Base-by-base conservation (phyloP, 805 yeast genomes). In the Yarrowia deformans region DNA sequence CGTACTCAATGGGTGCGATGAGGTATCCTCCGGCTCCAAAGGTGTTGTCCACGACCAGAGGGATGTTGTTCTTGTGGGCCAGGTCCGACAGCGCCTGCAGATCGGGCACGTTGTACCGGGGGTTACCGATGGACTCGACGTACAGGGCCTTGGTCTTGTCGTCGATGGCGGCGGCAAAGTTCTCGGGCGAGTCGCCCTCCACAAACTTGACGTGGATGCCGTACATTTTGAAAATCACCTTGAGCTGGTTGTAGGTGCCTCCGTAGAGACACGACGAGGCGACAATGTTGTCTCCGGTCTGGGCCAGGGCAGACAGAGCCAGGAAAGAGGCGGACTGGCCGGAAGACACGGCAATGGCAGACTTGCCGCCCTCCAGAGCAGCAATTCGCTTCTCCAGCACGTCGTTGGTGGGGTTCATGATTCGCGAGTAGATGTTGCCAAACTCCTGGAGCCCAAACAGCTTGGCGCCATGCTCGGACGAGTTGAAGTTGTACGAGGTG, bases 1-100 rank as follows among this genome's bases (percentile, higher is more conserved):
- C 98, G 75, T 86, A 90, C 71, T 90, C 90, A 73, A 93, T 80
- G 71, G 98, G 98, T 73, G 85, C 87, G 70, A 91, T 86, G 75
- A 90, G 85, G 82, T 81, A 93, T 63, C 98, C 98, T 80, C 97
- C 98, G 54, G 97, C 97, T 77, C 97, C 98, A 75, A 93, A 93
- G 19, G 98, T 93, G 86, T 93, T 93, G 81, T 93, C 98, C 58
- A 90, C 97, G 64, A 93, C 94, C 58, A 94, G 87, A 64, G 97
- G 97, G 61, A 93, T 83, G 71, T 97, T 97, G 73, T 90, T 84
- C 70, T 88, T 86, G 79, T 92, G 97, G 68, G 97, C 97, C 66
- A 90, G 82, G 40, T 84, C 88, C 58, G 85, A 85, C 72, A 93
- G 84, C 69, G 82, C 85, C 79, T 90, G 92, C 75, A 94, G 91